Conservation (phyloP, 2,329 filamentous ascomycete species). For the Leptosphaerulina australis region DNA sequence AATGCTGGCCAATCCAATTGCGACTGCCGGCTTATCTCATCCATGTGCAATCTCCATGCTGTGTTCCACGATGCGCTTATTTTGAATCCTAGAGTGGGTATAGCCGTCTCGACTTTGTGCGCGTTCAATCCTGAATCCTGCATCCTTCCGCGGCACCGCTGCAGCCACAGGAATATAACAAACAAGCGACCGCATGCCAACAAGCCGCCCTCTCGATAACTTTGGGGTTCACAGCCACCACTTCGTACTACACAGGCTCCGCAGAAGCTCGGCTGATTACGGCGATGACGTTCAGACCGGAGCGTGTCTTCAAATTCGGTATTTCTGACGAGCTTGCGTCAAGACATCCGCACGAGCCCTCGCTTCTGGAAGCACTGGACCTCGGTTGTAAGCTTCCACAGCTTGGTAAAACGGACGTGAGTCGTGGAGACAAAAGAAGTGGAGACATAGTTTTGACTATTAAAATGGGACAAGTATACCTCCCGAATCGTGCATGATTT, state of each 20-base stretch:
- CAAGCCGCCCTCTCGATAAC: not conserved
- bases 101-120: constrained; percentile 10
- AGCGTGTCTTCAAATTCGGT: not conserved
- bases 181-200: not conserved
- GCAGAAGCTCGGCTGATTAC: not conserved
- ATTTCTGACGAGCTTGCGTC: not conserved
- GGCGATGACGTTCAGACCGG: not conserved
- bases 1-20: not conserved
- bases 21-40: not conserved
- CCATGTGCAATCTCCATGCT: constrained; percentile 1
- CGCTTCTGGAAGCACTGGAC: not conserved
- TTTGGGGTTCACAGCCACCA: not conserved
- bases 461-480: not conserved
- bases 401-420: not conserved
- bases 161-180: not conserved
- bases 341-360: constrained; percentile 1
- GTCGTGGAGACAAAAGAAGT: not conserved
- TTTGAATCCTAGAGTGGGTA: constrained; percentile 1
- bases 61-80: constrained; percentile 3
- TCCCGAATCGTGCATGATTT: not conserved
- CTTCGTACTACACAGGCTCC: not conserved
- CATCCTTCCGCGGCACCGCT: constrained; percentile 1
- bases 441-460: not conserved
- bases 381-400: not conserved
- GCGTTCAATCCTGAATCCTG: constrained; percentile 1